phyloP scores from a whole-genome alignment of 768 basidiomycete genomes.

The Termitomyces sp. region DNA sequence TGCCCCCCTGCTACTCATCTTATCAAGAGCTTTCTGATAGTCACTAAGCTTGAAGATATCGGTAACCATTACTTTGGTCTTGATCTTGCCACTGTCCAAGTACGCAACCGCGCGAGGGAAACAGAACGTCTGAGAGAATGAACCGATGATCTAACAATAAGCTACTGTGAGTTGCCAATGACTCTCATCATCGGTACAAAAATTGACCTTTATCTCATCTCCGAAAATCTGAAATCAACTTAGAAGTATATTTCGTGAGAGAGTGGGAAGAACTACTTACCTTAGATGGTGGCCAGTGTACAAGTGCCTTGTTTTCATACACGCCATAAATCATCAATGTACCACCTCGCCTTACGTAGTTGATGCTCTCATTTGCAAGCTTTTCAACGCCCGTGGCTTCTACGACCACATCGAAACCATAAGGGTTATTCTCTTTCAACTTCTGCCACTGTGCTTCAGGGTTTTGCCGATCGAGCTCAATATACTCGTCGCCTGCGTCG shows the following conservation, averaged over 20 bases:
- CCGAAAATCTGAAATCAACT: conserved; percentile 58
- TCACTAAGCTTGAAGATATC: conserved; percentile 65
- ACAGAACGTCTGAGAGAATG: conserved; percentile 84
- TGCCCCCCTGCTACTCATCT: conserved; percentile 61
- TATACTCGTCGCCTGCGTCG: conserved; percentile 77
- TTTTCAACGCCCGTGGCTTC: conserved; percentile 73
- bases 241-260: not conserved
- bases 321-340: conserved; percentile 89
- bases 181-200: not conserved
- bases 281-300: conserved; percentile 83
- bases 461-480: conserved; percentile 74
- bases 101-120: conserved; percentile 91
- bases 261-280: not conserved
- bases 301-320: conserved; percentile 79
- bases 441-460: conserved; percentile 77
- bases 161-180: not conserved
- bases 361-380: conserved; percentile 82
- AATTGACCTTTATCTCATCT: conserved; percentile 38
- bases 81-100: conserved; percentile 82
- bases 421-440: conserved; percentile 75
- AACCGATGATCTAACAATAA: conserved; percentile 69
- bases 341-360: conserved; percentile 83
- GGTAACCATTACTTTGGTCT: conserved; percentile 68
- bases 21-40: conserved; percentile 66
- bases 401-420: conserved; percentile 83